These are phyloP conservation scores for Russula compacta DNA, from an alignment of 768 basidiomycete species.

Conservation along the genomic window DNA sequence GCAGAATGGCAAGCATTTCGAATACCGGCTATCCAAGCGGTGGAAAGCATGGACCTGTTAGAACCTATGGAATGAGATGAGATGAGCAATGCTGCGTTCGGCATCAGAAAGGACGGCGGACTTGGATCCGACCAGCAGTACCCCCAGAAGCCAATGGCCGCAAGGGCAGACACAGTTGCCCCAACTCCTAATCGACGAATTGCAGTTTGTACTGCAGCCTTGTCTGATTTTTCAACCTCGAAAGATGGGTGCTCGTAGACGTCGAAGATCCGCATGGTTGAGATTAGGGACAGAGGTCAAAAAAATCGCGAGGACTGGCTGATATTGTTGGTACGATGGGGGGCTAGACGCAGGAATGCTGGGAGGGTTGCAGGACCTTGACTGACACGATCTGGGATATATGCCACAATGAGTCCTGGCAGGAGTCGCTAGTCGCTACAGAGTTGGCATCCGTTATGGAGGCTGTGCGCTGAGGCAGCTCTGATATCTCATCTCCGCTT, in stretches of 20 bases:
- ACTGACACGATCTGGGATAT: neutral
- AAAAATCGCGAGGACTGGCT: neutral
- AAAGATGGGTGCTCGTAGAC: slow-evolving; percentile 21
- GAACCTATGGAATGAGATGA: neutral
- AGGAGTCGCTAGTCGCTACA: too few species aligned
- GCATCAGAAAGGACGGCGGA: slow-evolving; percentile 1
- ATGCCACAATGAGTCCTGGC: neutral
- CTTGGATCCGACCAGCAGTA: slow-evolving; percentile 15
- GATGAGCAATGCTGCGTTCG: neutral
- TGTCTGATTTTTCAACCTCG: slow-evolving; percentile 10
- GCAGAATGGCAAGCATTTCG: neutral
- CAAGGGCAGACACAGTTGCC: slow-evolving; percentile 9
- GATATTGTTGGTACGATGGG: neutral
- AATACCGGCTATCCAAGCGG: neutral
- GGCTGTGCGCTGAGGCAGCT: too few species aligned
- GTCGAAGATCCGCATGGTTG: slow-evolving; percentile 18
- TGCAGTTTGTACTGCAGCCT: neutral
- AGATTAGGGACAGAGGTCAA: neutral
- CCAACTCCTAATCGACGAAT: slow-evolving; percentile 17
- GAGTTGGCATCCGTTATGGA: too few species aligned
- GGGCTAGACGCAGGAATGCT: neutral
- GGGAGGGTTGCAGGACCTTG: neutral
- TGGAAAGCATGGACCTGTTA: neutral
- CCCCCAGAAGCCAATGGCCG: slow-evolving; percentile 16
- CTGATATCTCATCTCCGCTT: too few species aligned